Evolutionary conservation across 257 asterid genomes (phyloP).

Genomic region (Nicotiana tomentosiformis): DNA sequence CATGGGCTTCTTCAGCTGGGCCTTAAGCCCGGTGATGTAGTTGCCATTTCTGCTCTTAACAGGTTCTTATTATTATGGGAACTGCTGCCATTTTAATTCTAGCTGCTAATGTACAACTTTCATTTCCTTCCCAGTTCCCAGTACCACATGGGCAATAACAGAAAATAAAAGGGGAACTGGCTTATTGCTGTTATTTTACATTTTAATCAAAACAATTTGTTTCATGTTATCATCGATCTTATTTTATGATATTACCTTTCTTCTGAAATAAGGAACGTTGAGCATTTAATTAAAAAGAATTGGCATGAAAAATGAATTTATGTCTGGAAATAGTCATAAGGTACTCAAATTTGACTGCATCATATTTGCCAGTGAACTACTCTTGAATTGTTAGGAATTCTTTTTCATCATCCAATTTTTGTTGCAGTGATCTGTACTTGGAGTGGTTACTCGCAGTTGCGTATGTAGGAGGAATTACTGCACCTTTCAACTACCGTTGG

Average conservation of each 20-base stretch:
- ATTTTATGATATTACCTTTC: background rate
- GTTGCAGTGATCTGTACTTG: slow-evolving; percentile 65
- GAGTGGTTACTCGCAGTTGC: slow-evolving; percentile 91
- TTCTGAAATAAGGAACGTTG: background rate
- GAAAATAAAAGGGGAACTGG: background rate
- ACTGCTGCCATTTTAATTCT: background rate
- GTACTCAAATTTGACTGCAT: background rate
- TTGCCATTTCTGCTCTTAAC: slow-evolving; percentile 87
- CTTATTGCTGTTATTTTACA: background rate
- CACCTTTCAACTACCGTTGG: slow-evolving; percentile 94
- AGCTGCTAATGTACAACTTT: background rate
- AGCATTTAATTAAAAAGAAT: background rate
- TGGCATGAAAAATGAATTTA: background rate
- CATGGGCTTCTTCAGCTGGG: slow-evolving; percentile 62
- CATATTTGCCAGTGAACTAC: background rate
- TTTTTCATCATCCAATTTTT: background rate
- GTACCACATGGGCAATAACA: too few relatives aligned
- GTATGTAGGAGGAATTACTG: slow-evolving; percentile 79
- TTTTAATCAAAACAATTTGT: background rate
- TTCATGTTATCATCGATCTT: background rate
- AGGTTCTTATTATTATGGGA: slow-evolving; percentile 27
- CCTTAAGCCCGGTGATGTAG: slow-evolving; percentile 68
- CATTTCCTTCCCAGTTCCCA: background rate
- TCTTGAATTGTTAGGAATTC: background rate
- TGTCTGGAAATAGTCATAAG: background rate